Conservation (phyloP, 495 filamentous ascomycete genomes). For the Neurospora sp. region DNA sequence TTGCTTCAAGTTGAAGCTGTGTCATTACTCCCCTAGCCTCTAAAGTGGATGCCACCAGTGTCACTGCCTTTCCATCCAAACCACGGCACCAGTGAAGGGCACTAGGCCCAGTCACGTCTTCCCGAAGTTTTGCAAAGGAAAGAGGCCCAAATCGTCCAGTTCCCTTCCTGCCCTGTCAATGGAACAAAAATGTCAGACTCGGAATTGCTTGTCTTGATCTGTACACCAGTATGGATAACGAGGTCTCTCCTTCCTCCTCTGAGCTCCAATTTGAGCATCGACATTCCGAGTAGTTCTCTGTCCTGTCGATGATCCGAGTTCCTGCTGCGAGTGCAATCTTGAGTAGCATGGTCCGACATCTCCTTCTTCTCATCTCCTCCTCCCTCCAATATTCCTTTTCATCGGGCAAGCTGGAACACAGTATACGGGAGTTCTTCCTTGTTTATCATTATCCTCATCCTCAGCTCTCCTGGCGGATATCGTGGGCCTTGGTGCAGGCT, state of each 20-base stretch:
- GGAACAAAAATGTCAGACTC: not conserved
- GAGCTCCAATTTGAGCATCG: not conserved
- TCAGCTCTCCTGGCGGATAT: not conserved
- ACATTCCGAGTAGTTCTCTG: not conserved
- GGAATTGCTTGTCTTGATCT: not conserved
- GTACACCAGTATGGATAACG: not conserved
- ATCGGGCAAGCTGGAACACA: not conserved
- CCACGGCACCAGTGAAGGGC: not conserved
- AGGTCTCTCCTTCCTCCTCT: not conserved
- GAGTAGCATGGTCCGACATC: not conserved
- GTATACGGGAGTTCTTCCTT: not conserved
- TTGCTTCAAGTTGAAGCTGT: not conserved
- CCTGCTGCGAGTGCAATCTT: not conserved
- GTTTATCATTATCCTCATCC: not conserved
- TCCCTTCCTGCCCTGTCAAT: not conserved
- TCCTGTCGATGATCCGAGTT: not conserved
- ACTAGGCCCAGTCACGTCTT: not conserved
- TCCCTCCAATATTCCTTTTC: not conserved
- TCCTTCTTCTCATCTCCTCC: not conserved
- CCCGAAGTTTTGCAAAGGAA: not conserved
- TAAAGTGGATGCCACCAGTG: not conserved
- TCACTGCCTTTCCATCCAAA: not conserved
- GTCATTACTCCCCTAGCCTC: not conserved
- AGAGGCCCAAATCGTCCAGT: not conserved
- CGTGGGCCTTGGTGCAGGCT: not conserved